A percentile compares a stretch with the other conserved stretches of the same genome.
phyloP scores from a whole-genome alignment of 176 grass and related monocot species.

The Carex pumila region DNA sequence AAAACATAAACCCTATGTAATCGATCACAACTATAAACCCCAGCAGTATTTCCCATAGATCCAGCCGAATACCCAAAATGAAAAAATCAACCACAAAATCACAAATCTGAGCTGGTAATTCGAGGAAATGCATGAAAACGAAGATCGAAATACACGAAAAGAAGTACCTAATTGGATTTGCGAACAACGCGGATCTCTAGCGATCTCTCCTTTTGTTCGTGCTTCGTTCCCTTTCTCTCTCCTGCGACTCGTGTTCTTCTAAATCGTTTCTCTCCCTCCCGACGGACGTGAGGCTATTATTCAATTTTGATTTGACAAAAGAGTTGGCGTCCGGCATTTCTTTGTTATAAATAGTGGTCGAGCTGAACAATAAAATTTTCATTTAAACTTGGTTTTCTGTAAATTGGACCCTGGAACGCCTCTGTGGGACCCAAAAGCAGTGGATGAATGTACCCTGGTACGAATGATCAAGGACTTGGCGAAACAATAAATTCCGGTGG shows the following conservation, averaged over 20 bases:
- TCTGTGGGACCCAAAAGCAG: neutral
- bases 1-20: slow-evolving; percentile 12
- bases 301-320: slow-evolving; percentile 19
- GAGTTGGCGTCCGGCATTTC: slow-evolving; percentile 1
- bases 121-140: neutral
- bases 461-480: neutral
- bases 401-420: neutral
- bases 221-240: slow-evolving; percentile 16
- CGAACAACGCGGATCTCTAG: neutral
- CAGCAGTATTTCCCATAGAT: neutral
- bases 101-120: neutral
- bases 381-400: neutral
- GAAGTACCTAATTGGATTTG: neutral
- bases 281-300: slow-evolving; percentile 16
- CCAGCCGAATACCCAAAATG: neutral
- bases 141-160: neutral
- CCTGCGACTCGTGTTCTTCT: slow-evolving; percentile 19
- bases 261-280: neutral
- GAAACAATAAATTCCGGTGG: neutral
- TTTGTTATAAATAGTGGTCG: slow-evolving; percentile 4
- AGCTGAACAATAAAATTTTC: neutral
- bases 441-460: neutral
- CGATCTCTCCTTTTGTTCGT: neutral
- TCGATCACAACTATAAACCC: neutral
- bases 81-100: neutral